Evolutionary conservation across 163 green algal species (phyloP).

Genomic region (Scenedesmus sp.): DNA sequence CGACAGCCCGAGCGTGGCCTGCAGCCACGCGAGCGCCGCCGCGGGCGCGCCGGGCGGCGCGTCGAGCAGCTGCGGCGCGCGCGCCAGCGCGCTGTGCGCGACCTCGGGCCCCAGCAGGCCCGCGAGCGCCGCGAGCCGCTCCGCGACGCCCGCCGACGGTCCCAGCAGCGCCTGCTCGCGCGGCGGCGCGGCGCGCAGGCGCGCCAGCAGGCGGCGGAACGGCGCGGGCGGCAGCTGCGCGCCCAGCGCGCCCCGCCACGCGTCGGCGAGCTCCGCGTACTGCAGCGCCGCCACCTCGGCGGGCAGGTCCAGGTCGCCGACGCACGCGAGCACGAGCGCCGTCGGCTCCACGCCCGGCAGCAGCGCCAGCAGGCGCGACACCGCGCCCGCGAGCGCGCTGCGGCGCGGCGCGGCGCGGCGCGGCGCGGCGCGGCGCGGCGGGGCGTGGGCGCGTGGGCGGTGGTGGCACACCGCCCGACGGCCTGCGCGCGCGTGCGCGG

Average conservation of each 20-base stretch:
- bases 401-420: too few species aligned
- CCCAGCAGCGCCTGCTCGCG: not conserved
- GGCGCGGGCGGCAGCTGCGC: not conserved
- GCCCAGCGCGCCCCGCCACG: not conserved
- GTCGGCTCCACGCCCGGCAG: constrained; percentile 2
- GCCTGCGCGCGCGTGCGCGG: not conserved
- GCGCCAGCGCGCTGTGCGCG: constrained; percentile 11
- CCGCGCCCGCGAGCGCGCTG: not conserved
- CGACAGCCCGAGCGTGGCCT: constrained; percentile 17
- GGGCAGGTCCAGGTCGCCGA: constrained; percentile 34
- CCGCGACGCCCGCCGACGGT: not conserved
- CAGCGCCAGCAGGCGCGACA: constrained; percentile 24
- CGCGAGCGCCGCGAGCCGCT: constrained; percentile 7
- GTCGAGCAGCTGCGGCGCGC: constrained; percentile 16
- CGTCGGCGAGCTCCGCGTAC: constrained; percentile 10
- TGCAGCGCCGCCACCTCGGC: constrained; percentile 22
- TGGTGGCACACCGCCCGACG: not conserved
- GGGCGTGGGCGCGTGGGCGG: not conserved
- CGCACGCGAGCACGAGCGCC: constrained; percentile 25
- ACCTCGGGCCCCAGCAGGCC: constrained; percentile 25
- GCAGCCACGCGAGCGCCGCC: constrained; percentile 8
- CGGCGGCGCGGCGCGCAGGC: not conserved
- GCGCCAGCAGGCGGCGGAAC: constrained; percentile 19
- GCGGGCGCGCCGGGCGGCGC: not conserved
- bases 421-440: not conserved